Evolutionary conservation across 805 yeast species (phyloP).

Genomic region (Zygoascus bituminiphila): DNA sequence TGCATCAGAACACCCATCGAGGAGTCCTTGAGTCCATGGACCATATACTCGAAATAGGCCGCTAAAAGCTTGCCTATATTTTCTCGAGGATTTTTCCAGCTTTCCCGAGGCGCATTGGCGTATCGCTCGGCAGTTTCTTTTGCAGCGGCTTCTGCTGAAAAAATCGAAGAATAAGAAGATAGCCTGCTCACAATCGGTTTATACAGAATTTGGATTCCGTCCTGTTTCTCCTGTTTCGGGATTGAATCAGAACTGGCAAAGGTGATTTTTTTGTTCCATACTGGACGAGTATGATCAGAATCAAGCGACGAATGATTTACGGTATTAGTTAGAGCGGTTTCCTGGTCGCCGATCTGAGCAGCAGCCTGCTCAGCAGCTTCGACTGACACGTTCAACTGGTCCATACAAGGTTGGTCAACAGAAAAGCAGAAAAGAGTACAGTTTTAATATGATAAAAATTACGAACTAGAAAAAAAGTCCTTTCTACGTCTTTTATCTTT

Average conservation of each 20-base stretch:
- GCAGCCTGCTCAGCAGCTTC: background rate
- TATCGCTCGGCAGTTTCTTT: background rate
- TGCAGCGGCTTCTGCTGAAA: background rate
- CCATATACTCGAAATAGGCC: conserved; percentile 28
- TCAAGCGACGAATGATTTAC: background rate
- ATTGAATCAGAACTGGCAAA: background rate
- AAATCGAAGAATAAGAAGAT: background rate
- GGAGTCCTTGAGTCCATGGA: conserved; percentile 54
- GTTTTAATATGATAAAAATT: no score
- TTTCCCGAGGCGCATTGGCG: conserved; percentile 3
- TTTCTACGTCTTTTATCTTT: no score
- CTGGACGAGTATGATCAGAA: background rate
- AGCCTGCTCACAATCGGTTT: background rate
- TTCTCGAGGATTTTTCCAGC: conserved; percentile 16
- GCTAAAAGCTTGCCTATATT: conserved; percentile 11
- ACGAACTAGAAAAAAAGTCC: no score
- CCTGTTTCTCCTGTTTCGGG: background rate
- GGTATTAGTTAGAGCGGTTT: background rate
- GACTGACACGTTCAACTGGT: background rate
- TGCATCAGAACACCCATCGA: conserved; percentile 55
- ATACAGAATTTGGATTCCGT: background rate
- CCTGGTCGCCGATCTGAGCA: background rate
- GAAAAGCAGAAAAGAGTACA: no score
- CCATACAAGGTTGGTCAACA: background rate
- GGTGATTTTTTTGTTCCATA: background rate